Conservation (phyloP, 345 rosid species). For the Erysimum cheiranthoides region DNA sequence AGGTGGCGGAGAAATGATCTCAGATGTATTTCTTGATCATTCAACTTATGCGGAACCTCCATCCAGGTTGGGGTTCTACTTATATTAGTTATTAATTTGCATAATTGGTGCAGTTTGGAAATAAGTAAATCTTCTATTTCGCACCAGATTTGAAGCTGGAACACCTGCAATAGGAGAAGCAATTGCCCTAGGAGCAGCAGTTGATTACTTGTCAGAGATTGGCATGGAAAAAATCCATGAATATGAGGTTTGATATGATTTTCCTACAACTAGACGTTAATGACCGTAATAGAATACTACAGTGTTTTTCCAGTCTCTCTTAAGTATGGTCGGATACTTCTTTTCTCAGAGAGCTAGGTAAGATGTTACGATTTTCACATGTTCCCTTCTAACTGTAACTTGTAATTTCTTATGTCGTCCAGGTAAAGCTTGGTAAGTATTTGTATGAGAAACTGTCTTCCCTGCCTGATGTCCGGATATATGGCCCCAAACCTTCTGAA, state of each 20-base stretch:
- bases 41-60: constrained; percentile 97
- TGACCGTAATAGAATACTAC: background rate
- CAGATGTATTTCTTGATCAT: constrained; percentile 93
- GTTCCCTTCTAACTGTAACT: constrained; percentile 9
- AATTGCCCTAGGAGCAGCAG: constrained; percentile 93
- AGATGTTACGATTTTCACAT: constrained; percentile 12
- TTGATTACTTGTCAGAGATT: constrained; percentile 78
- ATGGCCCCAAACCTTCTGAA: constrained; percentile 87
- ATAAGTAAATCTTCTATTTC: constrained; percentile 4
- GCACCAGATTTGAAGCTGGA: constrained; percentile 94
- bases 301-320: background rate
- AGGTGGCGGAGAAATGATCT: constrained; percentile 99
- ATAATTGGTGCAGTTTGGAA: constrained; percentile 13
- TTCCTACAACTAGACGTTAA: background rate
- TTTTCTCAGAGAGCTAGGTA: background rate
- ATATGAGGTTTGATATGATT: constrained; percentile 65
- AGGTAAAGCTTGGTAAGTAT: constrained; percentile 75
- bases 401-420: constrained; percentile 26
- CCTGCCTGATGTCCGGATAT: constrained; percentile 67
- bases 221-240: constrained; percentile 90
- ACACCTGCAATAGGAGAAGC: constrained; percentile 99
- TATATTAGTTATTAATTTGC: constrained; percentile 6
- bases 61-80: constrained; percentile 65
- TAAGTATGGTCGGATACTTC: constrained; percentile 1
- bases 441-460: constrained; percentile 71